Conservation (phyloP, 2,329 filamentous ascomycete species). For the Fusarium avenaceum region DNA sequence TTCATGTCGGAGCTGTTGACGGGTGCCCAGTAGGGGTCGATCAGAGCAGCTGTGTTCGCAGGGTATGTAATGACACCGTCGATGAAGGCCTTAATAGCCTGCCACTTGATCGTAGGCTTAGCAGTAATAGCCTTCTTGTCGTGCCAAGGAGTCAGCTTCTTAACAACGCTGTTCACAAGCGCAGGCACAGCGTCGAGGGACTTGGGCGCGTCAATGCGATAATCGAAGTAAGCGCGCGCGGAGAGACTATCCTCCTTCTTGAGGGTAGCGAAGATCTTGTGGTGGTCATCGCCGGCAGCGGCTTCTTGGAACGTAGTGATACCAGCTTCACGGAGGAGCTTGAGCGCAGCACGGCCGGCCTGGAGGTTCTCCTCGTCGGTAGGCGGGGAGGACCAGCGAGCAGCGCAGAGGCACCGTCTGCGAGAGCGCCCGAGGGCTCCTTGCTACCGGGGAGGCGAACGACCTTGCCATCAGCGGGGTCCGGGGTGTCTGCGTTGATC, state of each 20-base stretch:
- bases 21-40: constrained; percentile 46
- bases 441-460: constrained; percentile 45
- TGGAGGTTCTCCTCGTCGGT: constrained; percentile 39
- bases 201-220: constrained; percentile 44
- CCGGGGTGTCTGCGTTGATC: constrained; percentile 40
- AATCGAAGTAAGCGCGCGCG: constrained; percentile 49
- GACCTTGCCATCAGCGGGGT: constrained; percentile 44
- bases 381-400: constrained; percentile 41
- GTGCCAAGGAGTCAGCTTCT: constrained; percentile 19
- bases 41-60: constrained; percentile 47
- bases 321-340: constrained; percentile 46
- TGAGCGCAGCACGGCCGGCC: constrained; percentile 45
- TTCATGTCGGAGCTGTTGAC: constrained; percentile 37
- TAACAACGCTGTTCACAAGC: constrained; percentile 32
- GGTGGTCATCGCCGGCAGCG: constrained; percentile 25
- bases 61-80: constrained; percentile 50
- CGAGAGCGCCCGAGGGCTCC: constrained; percentile 46
- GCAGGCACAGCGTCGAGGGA: constrained; percentile 16
- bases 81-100: constrained; percentile 48
- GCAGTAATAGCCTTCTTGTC: constrained; percentile 31
- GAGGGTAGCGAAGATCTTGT: constrained; percentile 38
- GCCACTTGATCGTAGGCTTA: constrained; percentile 47
- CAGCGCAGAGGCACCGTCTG: constrained; percentile 41
- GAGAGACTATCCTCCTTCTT: constrained; percentile 40
- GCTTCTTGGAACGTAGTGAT: constrained; percentile 50